Conservation (phyloP, 768 basidiomycete genomes). For the Mrakia gelida region DNA sequence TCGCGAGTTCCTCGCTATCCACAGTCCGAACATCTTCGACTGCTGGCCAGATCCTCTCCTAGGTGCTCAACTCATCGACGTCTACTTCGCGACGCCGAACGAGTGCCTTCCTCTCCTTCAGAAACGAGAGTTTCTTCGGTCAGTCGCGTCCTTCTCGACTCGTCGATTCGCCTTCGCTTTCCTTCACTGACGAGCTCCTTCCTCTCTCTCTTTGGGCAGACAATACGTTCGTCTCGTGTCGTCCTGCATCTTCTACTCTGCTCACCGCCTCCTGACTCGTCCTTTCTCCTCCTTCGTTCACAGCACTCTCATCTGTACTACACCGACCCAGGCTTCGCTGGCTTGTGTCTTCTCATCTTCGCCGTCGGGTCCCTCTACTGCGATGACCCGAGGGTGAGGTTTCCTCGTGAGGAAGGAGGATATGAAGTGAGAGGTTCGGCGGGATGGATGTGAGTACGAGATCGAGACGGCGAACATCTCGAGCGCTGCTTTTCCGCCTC, state of each 20-base stretch:
- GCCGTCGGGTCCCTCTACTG: conserved; percentile 9
- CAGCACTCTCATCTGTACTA: conserved; percentile 22
- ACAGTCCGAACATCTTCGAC: conserved; percentile 17
- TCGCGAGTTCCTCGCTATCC: background rate
- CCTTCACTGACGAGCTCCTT: background rate
- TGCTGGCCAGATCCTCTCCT: conserved; percentile 21
- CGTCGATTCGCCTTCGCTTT: background rate
- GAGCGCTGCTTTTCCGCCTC: too few species aligned
- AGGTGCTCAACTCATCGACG: conserved; percentile 9
- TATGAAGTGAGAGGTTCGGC: background rate
- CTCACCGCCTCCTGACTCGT: too few species aligned
- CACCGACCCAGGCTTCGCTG: conserved; percentile 24
- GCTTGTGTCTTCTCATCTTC: conserved; percentile 26
- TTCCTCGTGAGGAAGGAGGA: conserved; percentile 18
- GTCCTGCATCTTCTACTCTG: background rate
- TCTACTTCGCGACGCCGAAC: conserved; percentile 20
- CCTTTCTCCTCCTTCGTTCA: background rate
- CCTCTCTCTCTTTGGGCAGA: background rate
- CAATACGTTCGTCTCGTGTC: background rate
- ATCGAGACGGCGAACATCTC: too few species aligned
- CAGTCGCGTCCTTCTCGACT: background rate
- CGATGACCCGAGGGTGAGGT: conserved; percentile 17
- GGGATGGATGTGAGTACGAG: conserved; percentile 16
- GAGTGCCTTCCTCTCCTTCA: conserved; percentile 18
- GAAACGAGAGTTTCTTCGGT: conserved; percentile 5